Evolutionary conservation across 2,329 filamentous ascomycete species (phyloP), one percentile per base, ranked within the genome.

Genomic region (Venturia carpophila): DNA sequence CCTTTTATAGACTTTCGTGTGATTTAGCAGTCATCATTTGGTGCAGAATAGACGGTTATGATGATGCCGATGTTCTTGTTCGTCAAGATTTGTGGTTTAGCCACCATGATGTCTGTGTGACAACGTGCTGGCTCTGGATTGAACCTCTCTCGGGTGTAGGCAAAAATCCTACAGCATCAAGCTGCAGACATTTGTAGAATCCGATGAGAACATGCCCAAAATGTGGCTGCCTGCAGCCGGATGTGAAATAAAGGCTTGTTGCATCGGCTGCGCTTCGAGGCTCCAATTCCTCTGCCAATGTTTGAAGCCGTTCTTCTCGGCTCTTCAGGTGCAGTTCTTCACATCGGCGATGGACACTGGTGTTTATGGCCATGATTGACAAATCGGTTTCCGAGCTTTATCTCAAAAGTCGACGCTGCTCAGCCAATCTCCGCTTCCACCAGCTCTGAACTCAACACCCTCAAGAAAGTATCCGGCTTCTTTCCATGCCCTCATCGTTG

Each of bases 381-480:
- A 10, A 10, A 37, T 37, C n/a, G 27, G 30, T 34, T 56, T 27
- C 30, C 10, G 15, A 30, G 19, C 27, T 56, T 56, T 9, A 19
- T 55, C 49, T 58, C 30, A 58, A 58, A 58, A 58, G 13, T 58
- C 52, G 17, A 58, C 52, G n/a, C 27, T 37, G 52, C 52, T 58
- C 5, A 58, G 15, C 52, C 52, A 58, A 10, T 58, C 9, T 21
- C 52, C 52, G 2, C 52, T 58, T 5, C 77, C 78, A 19, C 78
- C 72, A 30, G 71, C 71, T 62, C 77, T 75, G 68, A 79, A 82
- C 68, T 81, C 93, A 30, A 96, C 91, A 0, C 90, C 91, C 68
- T 94, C 88, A 15, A 87, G 89, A 76, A 99, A 99, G 74, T 97
- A 97, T 2, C 94, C 94, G 30, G 91, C 91, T 68, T 90, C 86